Conservation (phyloP, 306 rosid species). For the Cyclanthera cordifolia region DNA sequence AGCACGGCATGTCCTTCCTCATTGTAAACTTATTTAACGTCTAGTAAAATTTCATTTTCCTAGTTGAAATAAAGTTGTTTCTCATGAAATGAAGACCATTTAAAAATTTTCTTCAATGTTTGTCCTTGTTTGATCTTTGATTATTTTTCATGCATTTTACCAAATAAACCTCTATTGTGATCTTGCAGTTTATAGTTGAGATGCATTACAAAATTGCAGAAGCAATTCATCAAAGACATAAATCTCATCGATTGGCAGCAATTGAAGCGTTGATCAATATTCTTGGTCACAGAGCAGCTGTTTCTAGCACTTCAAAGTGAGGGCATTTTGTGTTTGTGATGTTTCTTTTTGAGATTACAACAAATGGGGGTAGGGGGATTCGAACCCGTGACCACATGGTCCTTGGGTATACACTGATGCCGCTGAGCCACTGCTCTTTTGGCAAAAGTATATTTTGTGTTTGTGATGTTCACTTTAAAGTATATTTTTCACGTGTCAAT, state of each 20-base stretch:
- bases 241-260: slow-evolving; percentile 71
- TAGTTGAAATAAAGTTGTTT: not conserved
- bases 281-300: slow-evolving; percentile 61
- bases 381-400: too few relatives aligned
- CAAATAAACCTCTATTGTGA: slow-evolving; percentile 19
- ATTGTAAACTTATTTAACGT: not conserved
- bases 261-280: slow-evolving; percentile 62
- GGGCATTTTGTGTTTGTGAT: too few relatives aligned
- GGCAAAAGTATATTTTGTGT: too few relatives aligned
- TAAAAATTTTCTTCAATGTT: not conserved
- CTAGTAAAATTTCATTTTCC: not conserved
- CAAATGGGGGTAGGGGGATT: too few relatives aligned
- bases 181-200: slow-evolving; percentile 73
- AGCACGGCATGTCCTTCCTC: not conserved
- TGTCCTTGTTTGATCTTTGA: not conserved
- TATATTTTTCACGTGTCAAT: not conserved
- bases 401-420: too few relatives aligned
- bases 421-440: too few relatives aligned
- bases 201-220: slow-evolving; percentile 69
- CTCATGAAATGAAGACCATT: not conserved
- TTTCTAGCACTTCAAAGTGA: slow-evolving; percentile 77
- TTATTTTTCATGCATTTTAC: slow-evolving; percentile 13
- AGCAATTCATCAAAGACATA: slow-evolving; percentile 76
- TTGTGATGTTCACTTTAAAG: not conserved
- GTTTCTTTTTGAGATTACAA: too few relatives aligned